Evolutionary conservation across 495 filamentous ascomycete species (phyloP).

Genomic region (Massariosphaeria phaeospora): DNA sequence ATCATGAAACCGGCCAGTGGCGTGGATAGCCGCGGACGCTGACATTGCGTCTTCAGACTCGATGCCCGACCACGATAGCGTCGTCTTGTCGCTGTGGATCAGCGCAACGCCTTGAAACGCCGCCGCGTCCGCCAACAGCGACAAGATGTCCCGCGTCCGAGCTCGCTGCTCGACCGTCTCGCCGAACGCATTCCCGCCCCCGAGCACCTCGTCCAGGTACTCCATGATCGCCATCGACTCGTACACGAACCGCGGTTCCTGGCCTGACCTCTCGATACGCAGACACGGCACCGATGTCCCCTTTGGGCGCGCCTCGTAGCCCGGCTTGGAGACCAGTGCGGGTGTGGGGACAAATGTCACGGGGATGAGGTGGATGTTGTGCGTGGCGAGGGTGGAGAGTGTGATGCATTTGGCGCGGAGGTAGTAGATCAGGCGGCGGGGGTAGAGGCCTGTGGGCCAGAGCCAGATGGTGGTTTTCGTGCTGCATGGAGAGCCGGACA

Average conservation of each 20-base stretch:
- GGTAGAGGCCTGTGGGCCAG: slow-evolving; percentile 19
- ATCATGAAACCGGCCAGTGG: background rate
- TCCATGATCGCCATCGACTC: slow-evolving; percentile 13
- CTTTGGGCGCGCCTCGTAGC: background rate
- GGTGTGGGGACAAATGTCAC: background rate
- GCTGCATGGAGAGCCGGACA: too few species aligned
- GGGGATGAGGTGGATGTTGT: slow-evolving; percentile 12
- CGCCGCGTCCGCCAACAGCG: slow-evolving; percentile 1
- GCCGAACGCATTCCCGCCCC: background rate
- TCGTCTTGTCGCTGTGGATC: background rate
- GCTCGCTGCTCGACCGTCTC: slow-evolving; percentile 7
- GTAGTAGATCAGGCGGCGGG: slow-evolving; percentile 18
- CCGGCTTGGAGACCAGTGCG: background rate
- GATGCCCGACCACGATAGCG: slow-evolving; percentile 4
- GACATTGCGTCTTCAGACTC: background rate
- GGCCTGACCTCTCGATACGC: slow-evolving; percentile 1
- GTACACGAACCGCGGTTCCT: background rate
- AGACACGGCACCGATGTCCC: slow-evolving; percentile 1
- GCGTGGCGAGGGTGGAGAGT: background rate
- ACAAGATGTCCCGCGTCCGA: slow-evolving; percentile 4
- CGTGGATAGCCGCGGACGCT: background rate
- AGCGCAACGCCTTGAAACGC: background rate
- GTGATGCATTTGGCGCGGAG: slow-evolving; percentile 9
- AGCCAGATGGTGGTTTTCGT: slow-evolving; percentile 9
- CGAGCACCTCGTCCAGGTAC: slow-evolving; percentile 14